phyloP scores from a whole-genome alignment of 1,139 yeast species.

The Meyerozyma carpophila region DNA sequence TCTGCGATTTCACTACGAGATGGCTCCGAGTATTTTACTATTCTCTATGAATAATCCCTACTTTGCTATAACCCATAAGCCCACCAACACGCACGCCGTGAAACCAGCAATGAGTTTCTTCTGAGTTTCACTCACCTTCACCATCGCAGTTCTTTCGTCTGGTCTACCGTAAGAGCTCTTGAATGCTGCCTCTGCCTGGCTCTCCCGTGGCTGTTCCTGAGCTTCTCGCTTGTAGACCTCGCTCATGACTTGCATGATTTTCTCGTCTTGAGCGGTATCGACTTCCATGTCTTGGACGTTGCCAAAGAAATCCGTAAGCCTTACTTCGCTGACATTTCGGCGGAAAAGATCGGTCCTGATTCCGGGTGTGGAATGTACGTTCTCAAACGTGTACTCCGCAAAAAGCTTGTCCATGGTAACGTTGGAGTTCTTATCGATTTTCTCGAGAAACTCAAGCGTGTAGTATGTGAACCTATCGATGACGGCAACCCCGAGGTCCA shows the following conservation, averaged over 20 bases:
- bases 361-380: slow-evolving; percentile 90
- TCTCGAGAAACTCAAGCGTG: slow-evolving; percentile 84
- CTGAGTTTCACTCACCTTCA: slow-evolving; percentile 5
- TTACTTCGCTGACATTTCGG: slow-evolving; percentile 63
- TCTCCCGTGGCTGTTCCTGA: not conserved
- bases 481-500: slow-evolving; percentile 95
- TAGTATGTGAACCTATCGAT: slow-evolving; percentile 94
- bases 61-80: slow-evolving; percentile 16
- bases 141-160: not conserved
- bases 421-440: slow-evolving; percentile 67
- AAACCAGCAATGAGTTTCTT: slow-evolving; percentile 12
- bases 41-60: not conserved
- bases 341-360: slow-evolving; percentile 74
- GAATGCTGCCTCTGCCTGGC: not conserved
- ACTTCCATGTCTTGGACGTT: slow-evolving; percentile 81
- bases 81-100: slow-evolving; percentile 14
- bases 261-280: slow-evolving; percentile 24
- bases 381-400: slow-evolving; percentile 75
- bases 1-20: too few species aligned
- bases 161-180: not conserved
- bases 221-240: slow-evolving; percentile 16
- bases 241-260: not conserved
- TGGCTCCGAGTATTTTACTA: too few species aligned
- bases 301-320: slow-evolving; percentile 91
- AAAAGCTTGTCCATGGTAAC: slow-evolving; percentile 78